phyloP scores from a whole-genome alignment of 192 early-diverging fungal species.

The Bifiguratus adelaidae region DNA sequence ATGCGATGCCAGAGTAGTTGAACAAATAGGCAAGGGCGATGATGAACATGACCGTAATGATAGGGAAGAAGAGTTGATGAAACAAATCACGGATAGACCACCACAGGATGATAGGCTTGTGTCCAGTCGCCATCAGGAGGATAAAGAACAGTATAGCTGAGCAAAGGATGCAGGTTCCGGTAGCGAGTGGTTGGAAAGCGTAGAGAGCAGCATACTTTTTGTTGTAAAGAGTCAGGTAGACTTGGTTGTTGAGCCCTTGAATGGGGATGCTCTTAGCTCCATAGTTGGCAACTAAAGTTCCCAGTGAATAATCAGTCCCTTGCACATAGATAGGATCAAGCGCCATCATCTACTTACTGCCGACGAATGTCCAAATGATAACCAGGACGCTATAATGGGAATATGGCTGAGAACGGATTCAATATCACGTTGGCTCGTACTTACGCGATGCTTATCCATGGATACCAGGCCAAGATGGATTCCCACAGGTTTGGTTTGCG shows the following conservation, averaged over 20 bases:
- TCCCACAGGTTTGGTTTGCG: conserved; percentile 10
- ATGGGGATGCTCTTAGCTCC: background rate
- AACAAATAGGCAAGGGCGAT: conserved; percentile 24
- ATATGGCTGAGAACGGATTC: background rate
- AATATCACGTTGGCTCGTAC: background rate
- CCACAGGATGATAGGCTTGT: conserved; percentile 6
- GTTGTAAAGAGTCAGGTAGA: conserved; percentile 21
- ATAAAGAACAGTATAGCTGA: conserved; percentile 5
- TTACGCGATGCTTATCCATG: conserved; percentile 22
- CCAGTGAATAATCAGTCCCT: background rate
- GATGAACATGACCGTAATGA: conserved; percentile 22
- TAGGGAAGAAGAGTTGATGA: conserved; percentile 10
- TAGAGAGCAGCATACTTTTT: conserved; percentile 20
- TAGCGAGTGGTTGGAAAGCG: conserved; percentile 23
- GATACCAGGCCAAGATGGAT: conserved; percentile 15
- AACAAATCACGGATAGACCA: conserved; percentile 6
- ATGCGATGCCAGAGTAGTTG: conserved; percentile 22
- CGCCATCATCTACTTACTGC: background rate
- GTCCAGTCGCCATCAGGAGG: conserved; percentile 10
- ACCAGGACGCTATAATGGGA: background rate
- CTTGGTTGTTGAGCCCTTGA: conserved; percentile 1
- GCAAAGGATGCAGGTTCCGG: conserved; percentile 20
- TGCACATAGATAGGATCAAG: background rate
- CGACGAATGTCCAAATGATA: conserved; percentile 17
- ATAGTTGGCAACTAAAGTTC: background rate